These are phyloP conservation scores for Pseudogymnoascus sp. DNA, from an alignment of 2,329 filamentous ascomycete species.

Conservation along the genomic window DNA sequence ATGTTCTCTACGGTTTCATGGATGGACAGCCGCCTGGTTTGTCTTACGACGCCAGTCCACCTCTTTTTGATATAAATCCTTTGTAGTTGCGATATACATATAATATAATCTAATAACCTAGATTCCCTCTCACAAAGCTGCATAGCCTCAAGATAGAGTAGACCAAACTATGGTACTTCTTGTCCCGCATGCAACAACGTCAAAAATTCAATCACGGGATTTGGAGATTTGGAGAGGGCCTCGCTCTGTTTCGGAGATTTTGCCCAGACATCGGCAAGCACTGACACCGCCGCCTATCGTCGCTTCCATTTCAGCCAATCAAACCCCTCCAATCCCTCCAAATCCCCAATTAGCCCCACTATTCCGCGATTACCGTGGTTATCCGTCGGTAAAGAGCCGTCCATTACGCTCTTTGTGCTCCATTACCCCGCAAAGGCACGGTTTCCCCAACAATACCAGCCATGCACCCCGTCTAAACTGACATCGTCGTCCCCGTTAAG, in stretches of 20 bases:
- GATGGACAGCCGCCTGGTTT: too few relatives aligned
- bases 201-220: neutral
- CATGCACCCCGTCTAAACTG: neutral
- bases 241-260: slow-evolving; percentile 5
- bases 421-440: neutral
- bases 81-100: too few relatives aligned
- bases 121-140: too few relatives aligned
- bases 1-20: too few relatives aligned
- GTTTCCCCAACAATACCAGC: neutral
- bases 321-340: neutral
- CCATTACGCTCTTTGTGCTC: neutral
- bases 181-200: too few relatives aligned
- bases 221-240: slow-evolving; percentile 5
- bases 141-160: too few relatives aligned
- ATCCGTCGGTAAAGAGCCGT: slow-evolving; percentile 7
- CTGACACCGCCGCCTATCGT: neutral
- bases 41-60: too few relatives aligned
- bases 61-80: too few relatives aligned
- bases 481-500: neutral
- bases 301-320: neutral
- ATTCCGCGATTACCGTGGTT: neutral
- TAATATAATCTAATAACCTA: too few relatives aligned
- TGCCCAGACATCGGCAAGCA: neutral
- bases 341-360: neutral
- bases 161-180: too few relatives aligned